Evolutionary conservation across 1,284 basidiomycete species (phyloP), one percentile per base, ranked within the genome.

Genomic region (Porphyrellus sp.): DNA sequence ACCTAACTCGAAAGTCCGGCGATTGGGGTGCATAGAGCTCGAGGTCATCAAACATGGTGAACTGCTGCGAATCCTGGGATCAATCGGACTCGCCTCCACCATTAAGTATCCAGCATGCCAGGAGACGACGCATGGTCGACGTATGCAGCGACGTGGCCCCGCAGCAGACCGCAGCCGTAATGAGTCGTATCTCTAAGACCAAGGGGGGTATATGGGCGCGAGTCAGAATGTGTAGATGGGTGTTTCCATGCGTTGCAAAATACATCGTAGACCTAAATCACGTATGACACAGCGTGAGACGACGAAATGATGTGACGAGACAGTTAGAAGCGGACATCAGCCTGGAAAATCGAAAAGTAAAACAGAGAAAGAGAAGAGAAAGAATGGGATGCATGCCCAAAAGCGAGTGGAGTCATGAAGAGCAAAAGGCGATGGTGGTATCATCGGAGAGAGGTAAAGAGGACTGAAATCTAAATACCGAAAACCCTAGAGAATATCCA

Each of bases 371-470:
- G 24, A 54, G 24, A 42, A 37, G n/a, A 41, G 18, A 61, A 64
- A 65, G 62, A 57, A 53, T 34, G 59, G 51, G 57, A 51, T 61
- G 54, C 54, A 64, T 58, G 63, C 63, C 59, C 57, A 46, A 55
- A 67, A 53, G 64, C 57, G 58, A 68, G 65, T 61, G 63, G 62
- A 62, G 54, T 53, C 63, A 53, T 54, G 56, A 67, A 55, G 52
- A 63, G 66, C 55, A 71, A 63, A 69, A 68, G 68, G 72, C 62
- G 72, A 78, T 75, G 77, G 74, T 85, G 86, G 86, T 88, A 89
- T 88, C 84, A 85, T 86, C 77, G 76, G 78, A 60, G 72, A 62
- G 72, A 77, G 77, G 76, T 75, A 79, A 79, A 73, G 59, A 68
- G 71, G 67, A 75, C 71, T 71, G 74, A 61, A 79, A 76, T 84